Evolutionary conservation across 192 early-diverging fungal species (phyloP), one percentile per base, ranked within the genome.

Genomic region (Phycomyces nitens): DNA sequence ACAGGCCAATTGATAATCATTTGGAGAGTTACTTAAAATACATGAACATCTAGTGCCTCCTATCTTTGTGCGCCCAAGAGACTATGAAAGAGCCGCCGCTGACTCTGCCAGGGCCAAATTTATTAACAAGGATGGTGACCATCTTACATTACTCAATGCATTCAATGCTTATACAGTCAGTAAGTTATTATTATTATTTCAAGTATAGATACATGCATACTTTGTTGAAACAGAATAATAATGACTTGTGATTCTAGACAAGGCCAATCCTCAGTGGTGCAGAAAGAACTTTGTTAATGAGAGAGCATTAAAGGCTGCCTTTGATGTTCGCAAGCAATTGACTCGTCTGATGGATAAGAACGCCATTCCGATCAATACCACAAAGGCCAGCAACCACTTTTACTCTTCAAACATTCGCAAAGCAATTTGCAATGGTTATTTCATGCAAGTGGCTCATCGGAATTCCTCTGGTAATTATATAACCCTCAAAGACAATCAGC

Each of bases 361-460:
- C 51, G 83, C 84, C 22, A 54, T 94, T 7, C 81, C 82, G 23
- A 56, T 94, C 43, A 64, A 86, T 24, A 89, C 86, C 10, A 87
- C 85, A 11, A 71, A 81, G 34, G 89, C 87, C 72, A 82, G 85
- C 61, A 86, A 88, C 64, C 71, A 75, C 34, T 63, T 70, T 16
- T 97, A 93, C 56, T 96, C 92, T 68, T 76, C 77, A 5, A 92
- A 91, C 56, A 95, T 99, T 64, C 84, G 94, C 49, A 87, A 86
- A 71, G 93, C 95, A 12, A 71, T 99, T 58, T 82, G 86, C 0
- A 77, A 93, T 26, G 97, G 97, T 23, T 97, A 90, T 82, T 99
- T 96, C 76, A 99, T 97, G 97, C 94, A 97, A 71, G 93, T 95
- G 7, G 97, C 92, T 5, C 92, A 97, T 72, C 73, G 89, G 60